Conservation (phyloP, 768 basidiomycete species). For the Hypholoma fasciculare region DNA sequence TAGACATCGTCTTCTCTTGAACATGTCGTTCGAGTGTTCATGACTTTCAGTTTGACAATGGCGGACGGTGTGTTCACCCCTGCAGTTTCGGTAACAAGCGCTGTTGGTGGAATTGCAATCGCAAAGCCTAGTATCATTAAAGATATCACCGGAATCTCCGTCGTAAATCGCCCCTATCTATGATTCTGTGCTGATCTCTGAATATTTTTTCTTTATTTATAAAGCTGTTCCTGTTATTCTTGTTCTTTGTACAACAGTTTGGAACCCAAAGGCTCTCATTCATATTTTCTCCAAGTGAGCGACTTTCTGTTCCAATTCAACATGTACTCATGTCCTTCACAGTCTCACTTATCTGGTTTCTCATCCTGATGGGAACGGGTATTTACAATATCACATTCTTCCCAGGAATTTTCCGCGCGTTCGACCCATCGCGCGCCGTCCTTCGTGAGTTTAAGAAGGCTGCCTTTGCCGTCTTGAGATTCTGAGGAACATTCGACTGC, state of each 20-base stretch:
- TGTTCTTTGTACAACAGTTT: slow-evolving; percentile 62
- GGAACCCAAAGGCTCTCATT: slow-evolving; percentile 55
- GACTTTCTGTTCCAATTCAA: background rate
- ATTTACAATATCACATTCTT: slow-evolving; percentile 54
- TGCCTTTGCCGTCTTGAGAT: background rate
- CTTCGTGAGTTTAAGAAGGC: slow-evolving; percentile 41
- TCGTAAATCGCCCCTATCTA: too few relatives aligned
- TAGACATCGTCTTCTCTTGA: background rate
- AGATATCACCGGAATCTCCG: slow-evolving; percentile 28
- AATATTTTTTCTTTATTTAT: too few relatives aligned
- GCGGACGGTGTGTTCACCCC: slow-evolving; percentile 71
- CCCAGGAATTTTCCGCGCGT: slow-evolving; percentile 64
- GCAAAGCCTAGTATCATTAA: slow-evolving; percentile 47
- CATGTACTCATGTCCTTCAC: background rate
- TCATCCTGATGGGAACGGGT: slow-evolving; percentile 50
- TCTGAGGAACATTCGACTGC: background rate
- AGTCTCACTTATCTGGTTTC: slow-evolving; percentile 61
- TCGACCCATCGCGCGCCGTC: slow-evolving; percentile 66
- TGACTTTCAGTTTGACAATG: slow-evolving; percentile 48
- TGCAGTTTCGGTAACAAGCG: slow-evolving; percentile 68
- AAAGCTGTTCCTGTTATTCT: slow-evolving; percentile 51
- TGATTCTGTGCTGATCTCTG: too few relatives aligned
- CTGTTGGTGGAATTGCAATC: slow-evolving; percentile 68
- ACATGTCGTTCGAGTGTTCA: background rate
- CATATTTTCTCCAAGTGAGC: slow-evolving; percentile 54